phyloP scores from a whole-genome alignment of 2,329 filamentous ascomycete species.

The Cercospora nicotianae region DNA sequence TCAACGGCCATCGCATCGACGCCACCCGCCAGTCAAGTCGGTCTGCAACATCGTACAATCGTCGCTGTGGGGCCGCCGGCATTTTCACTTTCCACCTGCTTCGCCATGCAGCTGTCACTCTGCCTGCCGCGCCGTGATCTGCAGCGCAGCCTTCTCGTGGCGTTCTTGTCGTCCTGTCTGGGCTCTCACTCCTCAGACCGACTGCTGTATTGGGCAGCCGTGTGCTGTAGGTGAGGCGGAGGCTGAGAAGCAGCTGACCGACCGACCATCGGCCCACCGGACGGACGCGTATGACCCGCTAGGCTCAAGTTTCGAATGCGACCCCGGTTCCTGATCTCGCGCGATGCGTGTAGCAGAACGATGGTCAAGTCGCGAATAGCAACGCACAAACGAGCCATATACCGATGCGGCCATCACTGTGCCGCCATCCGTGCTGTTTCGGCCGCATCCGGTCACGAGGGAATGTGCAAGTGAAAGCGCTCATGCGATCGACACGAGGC shows the following conservation, averaged over 20 bases:
- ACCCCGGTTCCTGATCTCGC: not conserved
- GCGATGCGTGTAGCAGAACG: not conserved
- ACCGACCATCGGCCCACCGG: not conserved
- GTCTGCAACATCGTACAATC: not conserved
- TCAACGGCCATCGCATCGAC: not conserved
- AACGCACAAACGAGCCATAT: not conserved
- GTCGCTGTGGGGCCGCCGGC: not conserved
- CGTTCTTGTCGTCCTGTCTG: not conserved
- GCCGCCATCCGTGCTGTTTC: not conserved
- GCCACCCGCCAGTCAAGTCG: not conserved
- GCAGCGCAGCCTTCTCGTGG: not conserved
- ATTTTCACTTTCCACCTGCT: not conserved
- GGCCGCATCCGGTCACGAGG: not conserved
- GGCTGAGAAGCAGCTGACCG: not conserved
- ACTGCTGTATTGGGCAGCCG: not conserved
- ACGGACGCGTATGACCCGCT: not conserved
- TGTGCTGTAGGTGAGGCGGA: not conserved
- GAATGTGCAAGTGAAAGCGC: not conserved
- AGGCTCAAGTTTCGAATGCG: not conserved
- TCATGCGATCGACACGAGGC: constrained; percentile 4
- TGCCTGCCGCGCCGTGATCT: not conserved
- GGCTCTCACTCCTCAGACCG: not conserved
- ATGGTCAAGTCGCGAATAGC: not conserved
- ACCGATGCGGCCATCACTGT: not conserved
- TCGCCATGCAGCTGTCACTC: not conserved